phyloP scores from a whole-genome alignment of 352 stramenopile species.

The Globisporangium orthogonon region DNA sequence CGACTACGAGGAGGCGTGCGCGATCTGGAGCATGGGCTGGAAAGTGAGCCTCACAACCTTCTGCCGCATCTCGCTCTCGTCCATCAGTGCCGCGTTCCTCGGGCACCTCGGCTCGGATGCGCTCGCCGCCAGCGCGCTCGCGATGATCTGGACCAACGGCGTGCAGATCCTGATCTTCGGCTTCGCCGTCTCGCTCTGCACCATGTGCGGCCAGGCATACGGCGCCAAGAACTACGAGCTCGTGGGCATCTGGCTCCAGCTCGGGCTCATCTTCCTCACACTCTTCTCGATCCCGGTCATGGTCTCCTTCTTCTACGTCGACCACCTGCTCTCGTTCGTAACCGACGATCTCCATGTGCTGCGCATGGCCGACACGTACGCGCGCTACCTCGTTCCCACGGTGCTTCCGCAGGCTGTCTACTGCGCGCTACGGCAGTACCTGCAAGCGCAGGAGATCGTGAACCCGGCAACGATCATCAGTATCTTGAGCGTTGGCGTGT shows the following conservation, averaged over 20 bases:
- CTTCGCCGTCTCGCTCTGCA: conserved; percentile 74
- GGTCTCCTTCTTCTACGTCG: conserved; percentile 80
- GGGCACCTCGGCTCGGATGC: conserved; percentile 70
- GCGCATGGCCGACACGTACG: conserved; percentile 54
- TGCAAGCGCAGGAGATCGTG: conserved; percentile 79
- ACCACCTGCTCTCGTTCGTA: conserved; percentile 53
- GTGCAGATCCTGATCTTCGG: conserved; percentile 79
- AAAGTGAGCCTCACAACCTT: conserved; percentile 81
- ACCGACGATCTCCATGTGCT: conserved; percentile 65
- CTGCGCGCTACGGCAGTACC: conserved; percentile 67
- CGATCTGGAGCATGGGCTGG: conserved; percentile 82
- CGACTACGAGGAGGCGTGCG: conserved; percentile 41
- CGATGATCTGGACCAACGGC: conserved; percentile 75
- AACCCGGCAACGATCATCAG: conserved; percentile 75
- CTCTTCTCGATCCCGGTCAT: conserved; percentile 68
- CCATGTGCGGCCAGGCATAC: conserved; percentile 74
- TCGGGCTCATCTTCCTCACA: conserved; percentile 64
- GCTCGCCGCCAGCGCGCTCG: conserved; percentile 59
- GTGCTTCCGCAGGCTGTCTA: conserved; percentile 71
- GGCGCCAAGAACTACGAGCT: conserved; percentile 74
- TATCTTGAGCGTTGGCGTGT: conserved; percentile 57
- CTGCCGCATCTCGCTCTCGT: conserved; percentile 70
- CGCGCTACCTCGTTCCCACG: conserved; percentile 44
- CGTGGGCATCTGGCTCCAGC: conserved; percentile 74
- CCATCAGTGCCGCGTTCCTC: conserved; percentile 76